phyloP scores from a whole-genome alignment of 106 monocot genomes.

The Phalaenopsis aphrodite region DNA sequence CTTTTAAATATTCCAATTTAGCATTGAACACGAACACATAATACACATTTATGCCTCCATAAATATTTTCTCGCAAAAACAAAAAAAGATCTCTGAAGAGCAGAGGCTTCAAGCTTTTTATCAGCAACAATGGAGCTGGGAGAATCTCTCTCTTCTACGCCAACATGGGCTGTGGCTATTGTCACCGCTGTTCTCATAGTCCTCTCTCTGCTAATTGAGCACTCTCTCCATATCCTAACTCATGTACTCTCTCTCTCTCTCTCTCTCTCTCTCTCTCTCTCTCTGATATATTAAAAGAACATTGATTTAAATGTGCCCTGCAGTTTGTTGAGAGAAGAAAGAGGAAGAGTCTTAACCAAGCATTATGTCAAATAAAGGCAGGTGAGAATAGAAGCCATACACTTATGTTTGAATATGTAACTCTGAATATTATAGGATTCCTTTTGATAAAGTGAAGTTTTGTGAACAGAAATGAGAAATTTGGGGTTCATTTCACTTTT shows the following conservation, averaged over 20 bases:
- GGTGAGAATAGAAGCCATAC: not conserved
- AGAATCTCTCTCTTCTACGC: slow-evolving; percentile 11
- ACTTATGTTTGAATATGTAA: not conserved
- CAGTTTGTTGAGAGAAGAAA: slow-evolving; percentile 22
- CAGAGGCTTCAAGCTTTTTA: not conserved
- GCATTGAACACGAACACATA: not conserved
- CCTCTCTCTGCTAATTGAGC: slow-evolving; percentile 22
- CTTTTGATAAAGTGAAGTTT: not conserved
- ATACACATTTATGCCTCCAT: not conserved
- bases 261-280: slow-evolving; percentile 1
- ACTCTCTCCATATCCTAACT: slow-evolving; percentile 21
- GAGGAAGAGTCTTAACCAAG: slow-evolving; percentile 19
- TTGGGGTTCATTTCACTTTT: slow-evolving; percentile 31
- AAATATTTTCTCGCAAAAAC: not conserved
- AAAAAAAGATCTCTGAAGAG: not conserved
- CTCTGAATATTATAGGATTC: not conserved
- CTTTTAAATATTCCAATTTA: not conserved
- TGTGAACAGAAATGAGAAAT: slow-evolving; percentile 24
- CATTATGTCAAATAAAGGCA: slow-evolving; percentile 16
- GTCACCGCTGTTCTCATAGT: slow-evolving; percentile 11
- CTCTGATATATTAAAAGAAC: not conserved
- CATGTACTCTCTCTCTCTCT: not conserved
- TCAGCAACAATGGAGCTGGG: slow-evolving; percentile 6
- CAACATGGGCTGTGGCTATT: slow-evolving; percentile 17
- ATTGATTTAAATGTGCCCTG: not conserved